Conservation (phyloP, 2,329 filamentous ascomycete species). For the Aspergillus flavus region DNA sequence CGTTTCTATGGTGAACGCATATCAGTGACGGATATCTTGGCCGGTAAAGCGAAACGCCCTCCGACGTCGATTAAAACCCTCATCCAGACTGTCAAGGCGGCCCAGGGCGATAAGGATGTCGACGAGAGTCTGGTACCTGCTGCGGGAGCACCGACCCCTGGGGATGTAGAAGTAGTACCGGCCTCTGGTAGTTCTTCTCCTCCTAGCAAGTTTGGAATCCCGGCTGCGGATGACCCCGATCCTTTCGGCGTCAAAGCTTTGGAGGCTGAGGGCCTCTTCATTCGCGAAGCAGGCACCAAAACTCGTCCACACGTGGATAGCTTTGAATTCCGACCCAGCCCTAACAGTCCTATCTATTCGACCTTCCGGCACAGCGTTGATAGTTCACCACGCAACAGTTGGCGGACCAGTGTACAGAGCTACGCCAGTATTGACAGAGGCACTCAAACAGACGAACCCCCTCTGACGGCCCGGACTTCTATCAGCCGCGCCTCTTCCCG, state of each 20-base stretch:
- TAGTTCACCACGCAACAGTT: constrained; percentile 64
- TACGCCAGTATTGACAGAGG: constrained; percentile 63
- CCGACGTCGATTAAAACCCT: constrained; percentile 62
- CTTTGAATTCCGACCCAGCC: constrained; percentile 79
- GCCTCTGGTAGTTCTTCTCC: background rate
- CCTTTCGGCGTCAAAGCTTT: constrained; percentile 88
- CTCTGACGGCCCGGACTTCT: constrained; percentile 33
- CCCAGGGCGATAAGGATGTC: constrained; percentile 78
- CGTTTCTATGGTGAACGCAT: constrained; percentile 75
- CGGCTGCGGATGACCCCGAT: constrained; percentile 79
- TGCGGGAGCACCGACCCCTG: constrained; percentile 68
- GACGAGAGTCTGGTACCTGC: constrained; percentile 68
- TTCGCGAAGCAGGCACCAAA: constrained; percentile 83
- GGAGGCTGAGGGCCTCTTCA: constrained; percentile 80
- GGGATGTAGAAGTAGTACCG: constrained; percentile 65
- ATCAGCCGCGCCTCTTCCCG: constrained; percentile 38
- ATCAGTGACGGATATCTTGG: constrained; percentile 64
- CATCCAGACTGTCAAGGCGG: constrained; percentile 82
- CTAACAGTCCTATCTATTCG: constrained; percentile 68
- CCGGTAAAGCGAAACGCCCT: constrained; percentile 61
- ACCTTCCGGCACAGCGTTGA: constrained; percentile 71
- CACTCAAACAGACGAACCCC: constrained; percentile 66
- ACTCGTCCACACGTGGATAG: constrained; percentile 73
- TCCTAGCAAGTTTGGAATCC: constrained; percentile 69
- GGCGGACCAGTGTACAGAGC: constrained; percentile 67